phyloP scores from a whole-genome alignment of 2,329 filamentous ascomycete species.

The Verticillium isaacii region DNA sequence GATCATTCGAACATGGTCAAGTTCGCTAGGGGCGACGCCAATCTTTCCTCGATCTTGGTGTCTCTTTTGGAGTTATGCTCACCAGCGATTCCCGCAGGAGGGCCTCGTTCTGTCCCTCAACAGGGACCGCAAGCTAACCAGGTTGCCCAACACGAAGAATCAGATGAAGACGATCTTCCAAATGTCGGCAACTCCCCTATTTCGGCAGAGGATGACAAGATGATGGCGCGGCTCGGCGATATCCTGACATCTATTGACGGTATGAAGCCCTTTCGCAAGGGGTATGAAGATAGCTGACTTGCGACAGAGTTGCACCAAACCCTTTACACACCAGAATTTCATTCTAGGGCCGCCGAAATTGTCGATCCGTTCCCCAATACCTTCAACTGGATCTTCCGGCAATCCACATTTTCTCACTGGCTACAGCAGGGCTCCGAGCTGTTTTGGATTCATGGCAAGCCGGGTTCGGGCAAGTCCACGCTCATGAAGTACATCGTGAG shows the following conservation, averaged over 20 bases:
- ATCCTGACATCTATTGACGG: not conserved
- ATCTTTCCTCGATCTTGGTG: not conserved
- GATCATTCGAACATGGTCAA: not conserved
- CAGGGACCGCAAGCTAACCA: no score
- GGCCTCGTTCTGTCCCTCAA: no score
- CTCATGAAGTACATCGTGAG: slow-evolving; percentile 33
- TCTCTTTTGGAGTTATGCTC: not conserved
- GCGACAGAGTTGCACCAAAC: not conserved
- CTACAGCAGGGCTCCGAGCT: slow-evolving; percentile 17
- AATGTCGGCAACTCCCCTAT: no score
- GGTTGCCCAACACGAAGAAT: no score
- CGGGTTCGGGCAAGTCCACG: slow-evolving; percentile 42
- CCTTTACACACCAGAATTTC: not conserved
- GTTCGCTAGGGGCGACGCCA: not conserved
- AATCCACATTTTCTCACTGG: slow-evolving; percentile 20
- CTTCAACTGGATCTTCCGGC: slow-evolving; percentile 30
- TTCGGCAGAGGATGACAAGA: not conserved
- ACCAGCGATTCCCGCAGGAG: not conserved
- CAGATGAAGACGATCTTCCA: no score
- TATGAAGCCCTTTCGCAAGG: not conserved
- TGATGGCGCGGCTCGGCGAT: not conserved
- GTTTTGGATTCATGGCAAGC: slow-evolving; percentile 35
- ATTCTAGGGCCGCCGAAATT: not conserved
- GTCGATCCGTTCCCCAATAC: slow-evolving; percentile 15
- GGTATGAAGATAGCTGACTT: not conserved